Evolutionary conservation across 495 filamentous ascomycete species (phyloP), one percentile per base, ranked within the genome.

Genomic region (Xylona heveae): DNA sequence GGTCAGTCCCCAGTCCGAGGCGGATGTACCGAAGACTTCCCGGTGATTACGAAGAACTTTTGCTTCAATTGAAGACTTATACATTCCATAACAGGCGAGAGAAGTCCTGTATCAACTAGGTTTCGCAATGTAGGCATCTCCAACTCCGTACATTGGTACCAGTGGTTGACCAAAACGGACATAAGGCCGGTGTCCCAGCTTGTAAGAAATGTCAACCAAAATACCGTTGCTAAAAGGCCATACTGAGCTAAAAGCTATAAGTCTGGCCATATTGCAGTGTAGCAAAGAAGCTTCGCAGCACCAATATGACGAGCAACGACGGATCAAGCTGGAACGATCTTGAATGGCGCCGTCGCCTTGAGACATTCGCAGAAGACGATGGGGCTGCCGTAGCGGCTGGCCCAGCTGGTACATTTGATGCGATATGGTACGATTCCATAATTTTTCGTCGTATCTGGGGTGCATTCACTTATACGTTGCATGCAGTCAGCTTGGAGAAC

Each of bases 251-350:
- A 8, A 28, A 35, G 6, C n/a, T 31, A 19, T 10, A 41, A 74
- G 68, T 78, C 50, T 97, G 88, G 88, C 78, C 88, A 6, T 97
- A 94, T 54, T 97, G 88, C 55, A 62, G 61, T 31, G 66, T 71
- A 25, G 83, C 79, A 12, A 61, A 62, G 21, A 71, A 67, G 37
- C 62, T 94, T 47, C 66, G 66, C 23, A 71, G 76, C 41, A 66
- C 73, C 45, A 68, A 83, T 7, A 56, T 83, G 24, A 64, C 54
- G 15, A 63, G 49, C 8, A 48, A 63, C 15, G 62, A 68, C 36
- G 54, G 61, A 37, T 58, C 62, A 24, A 49, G 59, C 28, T 85
- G 74, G 68, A 59, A 69, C 34, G 61, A 59, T 0, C 56, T 91
- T 17, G 62, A 78, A 52, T 93, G 78, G 74, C 68, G 65, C 30